phyloP scores from a whole-genome alignment of 2,329 filamentous ascomycete genomes.

The Emericellopsis cladophorae region DNA sequence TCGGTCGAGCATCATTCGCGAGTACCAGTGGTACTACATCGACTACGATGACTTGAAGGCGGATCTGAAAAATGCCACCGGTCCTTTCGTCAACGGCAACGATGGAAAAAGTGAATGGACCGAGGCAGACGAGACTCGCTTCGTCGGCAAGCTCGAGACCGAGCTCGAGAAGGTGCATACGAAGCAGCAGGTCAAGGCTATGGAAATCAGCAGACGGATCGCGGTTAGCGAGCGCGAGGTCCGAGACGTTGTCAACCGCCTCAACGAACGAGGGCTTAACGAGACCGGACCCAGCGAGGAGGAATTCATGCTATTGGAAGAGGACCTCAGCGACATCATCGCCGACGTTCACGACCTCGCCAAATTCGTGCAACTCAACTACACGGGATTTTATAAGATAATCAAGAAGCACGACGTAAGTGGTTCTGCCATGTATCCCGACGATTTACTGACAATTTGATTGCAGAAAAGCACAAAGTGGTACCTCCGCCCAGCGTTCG shows the following conservation, averaged over 20 bases:
- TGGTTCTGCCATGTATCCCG: background rate
- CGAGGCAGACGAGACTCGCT: constrained; percentile 81
- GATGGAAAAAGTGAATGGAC: constrained; percentile 56
- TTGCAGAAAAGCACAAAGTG: constrained; percentile 80
- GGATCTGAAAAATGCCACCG: constrained; percentile 65
- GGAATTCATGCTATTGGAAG: constrained; percentile 86
- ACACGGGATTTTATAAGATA: constrained; percentile 98
- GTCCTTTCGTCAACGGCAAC: constrained; percentile 27
- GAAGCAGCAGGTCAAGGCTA: constrained; percentile 94
- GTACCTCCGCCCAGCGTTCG: constrained; percentile 93
- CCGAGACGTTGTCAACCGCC: constrained; percentile 66
- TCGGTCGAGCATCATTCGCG: constrained; percentile 86
- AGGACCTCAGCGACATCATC: constrained; percentile 94
- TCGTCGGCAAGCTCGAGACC: constrained; percentile 74
- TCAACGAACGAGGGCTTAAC: constrained; percentile 48
- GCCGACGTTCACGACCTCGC: constrained; percentile 96
- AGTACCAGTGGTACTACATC: constrained; percentile 98
- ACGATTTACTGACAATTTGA: background rate
- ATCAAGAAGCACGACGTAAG: constrained; percentile 98
- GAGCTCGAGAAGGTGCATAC: constrained; percentile 97
- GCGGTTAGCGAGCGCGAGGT: constrained; percentile 82
- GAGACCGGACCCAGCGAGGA: constrained; percentile 64
- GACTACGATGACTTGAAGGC: constrained; percentile 89
- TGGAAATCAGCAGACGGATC: constrained; percentile 88
- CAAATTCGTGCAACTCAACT: constrained; percentile 97